phyloP scores from a whole-genome alignment of 768 basidiomycete genomes.

The Chalciporus sphaerocephalus region DNA sequence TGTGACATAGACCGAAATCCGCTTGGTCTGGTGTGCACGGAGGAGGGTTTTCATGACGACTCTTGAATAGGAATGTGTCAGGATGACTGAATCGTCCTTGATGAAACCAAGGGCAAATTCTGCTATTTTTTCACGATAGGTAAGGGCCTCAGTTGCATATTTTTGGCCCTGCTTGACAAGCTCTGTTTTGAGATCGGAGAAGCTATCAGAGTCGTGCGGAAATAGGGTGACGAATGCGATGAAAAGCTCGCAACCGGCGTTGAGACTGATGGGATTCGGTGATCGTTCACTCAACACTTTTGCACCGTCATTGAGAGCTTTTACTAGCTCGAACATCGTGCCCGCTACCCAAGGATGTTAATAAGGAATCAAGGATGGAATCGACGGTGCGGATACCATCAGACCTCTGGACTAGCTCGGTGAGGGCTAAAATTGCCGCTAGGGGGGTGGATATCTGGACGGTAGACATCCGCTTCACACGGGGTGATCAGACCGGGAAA shows the following conservation, averaged over 20 bases:
- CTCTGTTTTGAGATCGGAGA: slow-evolving; percentile 77
- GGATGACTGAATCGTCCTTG: slow-evolving; percentile 91
- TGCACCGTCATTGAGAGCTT: slow-evolving; percentile 75
- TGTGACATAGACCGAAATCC: slow-evolving; percentile 96
- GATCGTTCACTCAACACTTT: slow-evolving; percentile 56
- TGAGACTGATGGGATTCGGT: slow-evolving; percentile 76
- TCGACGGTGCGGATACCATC: slow-evolving; percentile 50
- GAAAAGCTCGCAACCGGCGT: slow-evolving; percentile 89
- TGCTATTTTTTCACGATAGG: slow-evolving; percentile 88
- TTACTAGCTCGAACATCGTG: slow-evolving; percentile 90
- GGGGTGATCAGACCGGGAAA: background rate
- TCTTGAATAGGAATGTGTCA: slow-evolving; percentile 95
- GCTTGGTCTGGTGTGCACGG: slow-evolving; percentile 84
- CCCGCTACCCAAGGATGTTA: slow-evolving; percentile 48
- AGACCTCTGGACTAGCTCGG: slow-evolving; percentile 76
- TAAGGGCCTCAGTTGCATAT: slow-evolving; percentile 74
- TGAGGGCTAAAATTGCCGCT: slow-evolving; percentile 83
- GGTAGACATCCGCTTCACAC: background rate
- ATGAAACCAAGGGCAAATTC: slow-evolving; percentile 87
- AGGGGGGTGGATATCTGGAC: slow-evolving; percentile 72
- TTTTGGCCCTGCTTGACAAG: slow-evolving; percentile 76
- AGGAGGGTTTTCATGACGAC: slow-evolving; percentile 93
- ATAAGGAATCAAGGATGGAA: background rate
- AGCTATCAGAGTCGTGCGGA: slow-evolving; percentile 77
- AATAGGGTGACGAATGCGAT: slow-evolving; percentile 83